Conservation (phyloP, 2,329 filamentous ascomycete species). For the Penicillium sp. region DNA sequence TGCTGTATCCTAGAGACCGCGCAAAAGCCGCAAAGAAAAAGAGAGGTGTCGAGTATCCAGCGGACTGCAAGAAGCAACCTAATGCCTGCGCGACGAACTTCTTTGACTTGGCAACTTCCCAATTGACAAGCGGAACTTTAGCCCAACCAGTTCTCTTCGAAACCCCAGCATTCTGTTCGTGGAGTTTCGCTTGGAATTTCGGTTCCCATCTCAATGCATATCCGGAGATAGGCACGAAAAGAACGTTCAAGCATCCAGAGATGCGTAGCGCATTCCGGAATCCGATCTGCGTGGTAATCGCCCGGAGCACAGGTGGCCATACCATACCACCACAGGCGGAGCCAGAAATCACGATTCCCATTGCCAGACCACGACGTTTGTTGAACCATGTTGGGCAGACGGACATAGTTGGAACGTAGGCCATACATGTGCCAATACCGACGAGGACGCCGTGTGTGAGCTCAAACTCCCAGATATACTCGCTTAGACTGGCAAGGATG, state of each 20-base stretch:
- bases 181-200: constrained; percentile 23
- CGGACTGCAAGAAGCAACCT: constrained; percentile 39
- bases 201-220: constrained; percentile 33
- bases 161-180: constrained; percentile 14
- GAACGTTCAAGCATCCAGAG: constrained; percentile 29
- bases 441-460: constrained; percentile 40
- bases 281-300: constrained; percentile 34
- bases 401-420: constrained; percentile 42
- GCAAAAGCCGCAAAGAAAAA: constrained; percentile 45
- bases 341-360: constrained; percentile 42
- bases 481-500: constrained; percentile 37
- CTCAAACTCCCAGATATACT: constrained; percentile 35
- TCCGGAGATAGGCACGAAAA: constrained; percentile 29
- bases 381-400: constrained; percentile 43
- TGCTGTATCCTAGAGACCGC: constrained; percentile 40
- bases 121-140: constrained; percentile 35
- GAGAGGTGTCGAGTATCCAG: constrained; percentile 42
- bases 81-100: constrained; percentile 41
- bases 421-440: constrained; percentile 40
- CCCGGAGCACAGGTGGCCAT: constrained; percentile 37
- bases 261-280: constrained; percentile 42
- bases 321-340: constrained; percentile 44
- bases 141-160: constrained; percentile 20
- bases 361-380: constrained; percentile 38
- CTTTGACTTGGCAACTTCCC: constrained; percentile 23